Evolutionary conservation across 2,329 filamentous ascomycete species (phyloP), one percentile per base, ranked within the genome.

Genomic region (Alternaria incomplexa): DNA sequence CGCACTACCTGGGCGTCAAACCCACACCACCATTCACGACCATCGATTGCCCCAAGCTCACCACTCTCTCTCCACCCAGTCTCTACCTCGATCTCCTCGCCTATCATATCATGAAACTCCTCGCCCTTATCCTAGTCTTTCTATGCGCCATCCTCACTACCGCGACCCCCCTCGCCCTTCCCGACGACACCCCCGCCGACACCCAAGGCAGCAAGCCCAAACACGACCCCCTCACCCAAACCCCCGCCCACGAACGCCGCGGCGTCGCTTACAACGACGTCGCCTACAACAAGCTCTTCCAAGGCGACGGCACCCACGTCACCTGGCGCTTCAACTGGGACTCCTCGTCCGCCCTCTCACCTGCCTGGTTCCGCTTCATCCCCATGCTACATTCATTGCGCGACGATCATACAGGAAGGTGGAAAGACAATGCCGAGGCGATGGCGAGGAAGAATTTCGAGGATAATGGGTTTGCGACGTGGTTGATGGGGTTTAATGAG

Each of bases 311-410:
- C 5, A 78, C 79, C 44, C 73, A 84, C 56, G 82, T 86, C 65
- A 78, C 79, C 20, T 92, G 90, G 90, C 83, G 80, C 51, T 91
- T 91, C 84, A 91, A 91, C 84, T 92, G 90, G 90, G 87, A 81
- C 56, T 83, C 84, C 32, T 66, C 66, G 11, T 71, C 82, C 17
- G 72, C 78, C 54, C 79, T 79, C 20, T 55, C 43, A 1, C 62
- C 72, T 10, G 70, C 74, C 11, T 75, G 74, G 53, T 74, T 88
- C 69, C 83, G 86, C 74, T 93, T 83, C 79, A 84, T 91, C 26
- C 91, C 91, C 59, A 90, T 76, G 67, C 66, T 77, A 10, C 69
- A 73, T 36, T 64, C 63, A 3, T 54, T 69, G 9, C 30, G 20
- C 0, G n/a, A 32, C 2, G 63, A 69, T 2, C 63, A 71, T 44